Evolutionary conservation across 176 grass and related monocot genomes (phyloP).

Genomic region (Juncus effusus): DNA sequence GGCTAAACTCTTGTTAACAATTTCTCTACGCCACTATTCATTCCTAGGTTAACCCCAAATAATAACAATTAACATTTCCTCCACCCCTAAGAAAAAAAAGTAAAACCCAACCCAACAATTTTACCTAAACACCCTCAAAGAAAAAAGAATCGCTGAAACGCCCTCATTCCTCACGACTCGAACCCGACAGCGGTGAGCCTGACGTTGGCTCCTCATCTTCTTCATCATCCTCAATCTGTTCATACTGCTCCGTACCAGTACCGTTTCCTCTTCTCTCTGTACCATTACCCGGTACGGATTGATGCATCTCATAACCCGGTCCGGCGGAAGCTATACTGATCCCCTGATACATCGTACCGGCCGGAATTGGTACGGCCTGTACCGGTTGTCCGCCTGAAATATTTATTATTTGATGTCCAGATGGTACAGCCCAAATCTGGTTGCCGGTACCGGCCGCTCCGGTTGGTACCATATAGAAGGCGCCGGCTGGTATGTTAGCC

Average conservation of each 20-base stretch:
- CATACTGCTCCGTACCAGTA: constrained; percentile 11
- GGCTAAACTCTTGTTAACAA: constrained; percentile 8
- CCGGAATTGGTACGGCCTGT: neutral
- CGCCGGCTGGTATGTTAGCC: constrained; percentile 36
- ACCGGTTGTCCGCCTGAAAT: constrained; percentile 42
- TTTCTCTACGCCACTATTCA: neutral
- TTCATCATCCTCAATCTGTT: constrained; percentile 21
- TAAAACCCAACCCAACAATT: neutral
- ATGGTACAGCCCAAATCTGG: constrained; percentile 51
- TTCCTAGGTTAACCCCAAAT: constrained; percentile 19
- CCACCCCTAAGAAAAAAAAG: constrained; percentile 6
- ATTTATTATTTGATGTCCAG: constrained; percentile 48
- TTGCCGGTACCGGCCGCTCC: constrained; percentile 6
- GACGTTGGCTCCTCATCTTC: constrained; percentile 35
- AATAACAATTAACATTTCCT: constrained; percentile 18
- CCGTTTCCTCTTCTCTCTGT: constrained; percentile 25
- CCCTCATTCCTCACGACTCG: constrained; percentile 41
- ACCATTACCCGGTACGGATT: neutral
- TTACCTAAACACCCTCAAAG: constrained; percentile 8
- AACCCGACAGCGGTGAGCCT: constrained; percentile 34
- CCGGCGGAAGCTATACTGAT: constrained; percentile 19
- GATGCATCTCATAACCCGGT: neutral
- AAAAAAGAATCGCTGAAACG: constrained; percentile 9
- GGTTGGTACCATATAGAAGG: constrained; percentile 72
- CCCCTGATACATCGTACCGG: constrained; percentile 26